Evolutionary conservation across 1,284 basidiomycete genomes (phyloP).

Genomic region (Cryptococcus sp.): DNA sequence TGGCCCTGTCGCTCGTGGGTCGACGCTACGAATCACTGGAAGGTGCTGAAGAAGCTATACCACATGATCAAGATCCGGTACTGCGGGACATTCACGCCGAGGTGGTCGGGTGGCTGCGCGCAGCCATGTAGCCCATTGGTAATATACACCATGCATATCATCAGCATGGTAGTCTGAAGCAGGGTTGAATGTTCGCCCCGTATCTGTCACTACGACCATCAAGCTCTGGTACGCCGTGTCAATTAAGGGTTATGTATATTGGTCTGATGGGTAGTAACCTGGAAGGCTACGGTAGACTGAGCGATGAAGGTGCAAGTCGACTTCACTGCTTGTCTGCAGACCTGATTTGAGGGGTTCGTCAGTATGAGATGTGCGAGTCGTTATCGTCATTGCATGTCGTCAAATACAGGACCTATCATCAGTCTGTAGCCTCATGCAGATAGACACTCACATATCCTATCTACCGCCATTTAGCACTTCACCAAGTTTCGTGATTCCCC

Average conservation of each 20-base stretch:
- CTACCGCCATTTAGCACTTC: slow-evolving; percentile 27
- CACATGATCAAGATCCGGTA: slow-evolving; percentile 13
- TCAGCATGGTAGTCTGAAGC: neutral
- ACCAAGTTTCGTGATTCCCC: slow-evolving; percentile 35
- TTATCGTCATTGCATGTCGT: neutral
- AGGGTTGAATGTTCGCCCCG: slow-evolving; percentile 38
- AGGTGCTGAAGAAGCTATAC: slow-evolving; percentile 23
- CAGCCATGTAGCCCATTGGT: slow-evolving; percentile 29
- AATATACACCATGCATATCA: neutral
- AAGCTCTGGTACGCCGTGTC: slow-evolving; percentile 38
- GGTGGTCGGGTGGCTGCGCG: slow-evolving; percentile 42
- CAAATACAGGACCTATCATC: no score
- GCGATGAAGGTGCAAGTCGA: neutral
- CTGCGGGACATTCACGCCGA: slow-evolving; percentile 22
- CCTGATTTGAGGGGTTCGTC: no score
- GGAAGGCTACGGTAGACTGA: slow-evolving; percentile 4
- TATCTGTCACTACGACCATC: slow-evolving; percentile 48
- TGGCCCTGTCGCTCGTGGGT: slow-evolving; percentile 37
- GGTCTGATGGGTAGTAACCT: slow-evolving; percentile 14
- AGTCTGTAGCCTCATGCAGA: neutral
- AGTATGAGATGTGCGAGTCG: neutral
- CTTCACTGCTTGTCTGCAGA: no score
- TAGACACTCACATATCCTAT: neutral
- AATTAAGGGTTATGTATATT: slow-evolving; percentile 32
- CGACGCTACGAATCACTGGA: slow-evolving; percentile 45